Base-by-base conservation (phyloP, 2,329 filamentous ascomycete species). In the Trichothecium roseum region DNA sequence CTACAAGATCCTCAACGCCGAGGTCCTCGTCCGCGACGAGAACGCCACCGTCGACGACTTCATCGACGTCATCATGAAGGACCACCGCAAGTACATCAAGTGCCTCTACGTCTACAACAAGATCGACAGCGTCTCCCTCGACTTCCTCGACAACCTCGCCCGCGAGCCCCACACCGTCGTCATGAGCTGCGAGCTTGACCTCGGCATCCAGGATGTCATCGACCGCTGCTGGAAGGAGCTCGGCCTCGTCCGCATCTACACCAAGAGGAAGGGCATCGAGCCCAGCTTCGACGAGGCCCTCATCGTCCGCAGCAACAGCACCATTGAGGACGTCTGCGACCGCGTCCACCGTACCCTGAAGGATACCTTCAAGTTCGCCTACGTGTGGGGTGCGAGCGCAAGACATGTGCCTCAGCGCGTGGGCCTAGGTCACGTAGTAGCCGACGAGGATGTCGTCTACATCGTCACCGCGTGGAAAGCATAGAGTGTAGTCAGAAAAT, bases 21-120 rank as follows among this genome's bases (percentile, higher is more conserved):
- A 98, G 59, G 88, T 98, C 1, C 74, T 98, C 16, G 78, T 98
- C 13, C 83, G 91, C 49, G 91, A 98, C 55, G 91, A 98, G 53
- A 79, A 93, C 55, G 86, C 83, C 28, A 96, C 91, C 1, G 87
- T 98, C 26, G 91, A 98, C 63, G 89, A 98, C 61, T 84, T 98
- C 59, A 98, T 98, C 64, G 91, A 98, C 59, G 87, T 95, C 42
- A 95, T 98, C 62, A 96, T 96, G 89, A 94, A 91, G 61, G 86
- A 95, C 55, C 91, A 98, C 67, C 72, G 91, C 54, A 98, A 94
- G 60, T 98, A 98, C 68, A 95, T 98, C 67, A 77, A 70, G 56
- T 81, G 85, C 54, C 72, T 98, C 22, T 98, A 98, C 63, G 89
- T 96, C 22, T 98, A 98, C 78, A 98, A 98, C 81, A 98, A 98